Percentiles rank a stretch among this genome's conserved stretches.
Conservation (phyloP, 352 stramenopile genomes). For the Phytophthora melonis region DNA sequence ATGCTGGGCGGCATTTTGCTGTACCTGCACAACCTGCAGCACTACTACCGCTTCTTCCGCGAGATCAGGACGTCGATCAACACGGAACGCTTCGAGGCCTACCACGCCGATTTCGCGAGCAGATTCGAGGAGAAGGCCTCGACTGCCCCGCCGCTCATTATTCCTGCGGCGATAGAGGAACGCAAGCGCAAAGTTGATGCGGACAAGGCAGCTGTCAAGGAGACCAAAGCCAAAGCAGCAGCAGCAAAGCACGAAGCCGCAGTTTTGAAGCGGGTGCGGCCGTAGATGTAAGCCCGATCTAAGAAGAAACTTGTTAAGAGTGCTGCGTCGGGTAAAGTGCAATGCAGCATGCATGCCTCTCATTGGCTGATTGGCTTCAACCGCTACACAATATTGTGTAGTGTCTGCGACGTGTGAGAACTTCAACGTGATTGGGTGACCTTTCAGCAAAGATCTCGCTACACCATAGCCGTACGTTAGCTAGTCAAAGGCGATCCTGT, state of each 20-base stretch:
- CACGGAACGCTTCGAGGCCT: constrained; percentile 51
- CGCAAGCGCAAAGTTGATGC: constrained; percentile 63
- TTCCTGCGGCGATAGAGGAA: constrained; percentile 63
- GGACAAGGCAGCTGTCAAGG: constrained; percentile 45
- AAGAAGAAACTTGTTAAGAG: neutral
- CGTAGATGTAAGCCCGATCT: constrained; percentile 4
- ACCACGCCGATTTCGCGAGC: constrained; percentile 47
- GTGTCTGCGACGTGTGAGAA: constrained; percentile 15
- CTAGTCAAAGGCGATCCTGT: constrained; percentile 7
- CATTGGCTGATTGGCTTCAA: constrained; percentile 1
- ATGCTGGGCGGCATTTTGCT: constrained; percentile 93
- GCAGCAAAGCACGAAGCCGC: constrained; percentile 35
- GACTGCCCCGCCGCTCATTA: constrained; percentile 49
- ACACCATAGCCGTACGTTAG: constrained; percentile 2
- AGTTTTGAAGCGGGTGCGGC: constrained; percentile 22
- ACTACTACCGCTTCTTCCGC: constrained; percentile 80
- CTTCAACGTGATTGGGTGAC: neutral
- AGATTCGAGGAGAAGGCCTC: constrained; percentile 62
- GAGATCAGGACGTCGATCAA: constrained; percentile 64
- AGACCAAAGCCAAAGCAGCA: constrained; percentile 34
- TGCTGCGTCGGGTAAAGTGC: neutral
- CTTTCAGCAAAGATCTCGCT: constrained; percentile 9
- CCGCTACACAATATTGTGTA: constrained; percentile 22
- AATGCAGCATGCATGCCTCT: neutral
- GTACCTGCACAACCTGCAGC: constrained; percentile 89